phyloP scores from a whole-genome alignment of 768 basidiomycete species.

The Scleroderma bovista region DNA sequence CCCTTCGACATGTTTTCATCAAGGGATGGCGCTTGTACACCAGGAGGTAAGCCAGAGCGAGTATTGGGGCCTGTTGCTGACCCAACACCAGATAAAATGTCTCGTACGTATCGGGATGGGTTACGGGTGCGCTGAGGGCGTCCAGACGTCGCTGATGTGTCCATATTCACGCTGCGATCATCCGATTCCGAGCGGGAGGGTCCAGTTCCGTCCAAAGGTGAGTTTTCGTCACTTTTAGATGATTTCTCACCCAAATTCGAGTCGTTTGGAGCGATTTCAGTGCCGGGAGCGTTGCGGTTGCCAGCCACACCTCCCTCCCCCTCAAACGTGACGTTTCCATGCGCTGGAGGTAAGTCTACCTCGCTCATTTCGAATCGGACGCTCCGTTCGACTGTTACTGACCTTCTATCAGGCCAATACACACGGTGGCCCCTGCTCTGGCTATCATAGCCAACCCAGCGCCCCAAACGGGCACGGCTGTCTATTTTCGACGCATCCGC shows the following conservation, averaged over 20 bases:
- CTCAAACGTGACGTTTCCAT: not conserved
- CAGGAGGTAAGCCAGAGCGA: too few relatives aligned
- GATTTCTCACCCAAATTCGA: not conserved
- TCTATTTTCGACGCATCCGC: constrained; percentile 21
- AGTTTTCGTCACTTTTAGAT: not conserved
- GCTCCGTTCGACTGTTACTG: constrained; percentile 28
- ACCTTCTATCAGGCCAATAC: constrained; percentile 23
- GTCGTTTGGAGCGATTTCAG: not conserved
- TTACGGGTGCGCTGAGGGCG: not conserved
- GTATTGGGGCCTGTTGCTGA: too few relatives aligned
- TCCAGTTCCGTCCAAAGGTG: not conserved
- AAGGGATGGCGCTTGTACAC: too few relatives aligned
- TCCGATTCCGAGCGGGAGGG: too few relatives aligned
- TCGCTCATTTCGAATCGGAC: constrained; percentile 7
- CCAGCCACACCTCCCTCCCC: not conserved
- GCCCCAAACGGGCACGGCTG: constrained; percentile 17
- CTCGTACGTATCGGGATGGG: not conserved
- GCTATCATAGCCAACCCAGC: constrained; percentile 33
- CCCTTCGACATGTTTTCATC: too few relatives aligned
- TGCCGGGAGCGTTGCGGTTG: not conserved
- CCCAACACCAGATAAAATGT: not conserved
- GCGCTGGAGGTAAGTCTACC: not conserved
- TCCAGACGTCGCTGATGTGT: not conserved
- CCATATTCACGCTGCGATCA: not conserved
- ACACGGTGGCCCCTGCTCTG: constrained; percentile 28